Evolutionary conservation across 1,284 basidiomycete species (phyloP), one percentile per base, ranked within the genome.

Genomic region (Entoloma clypeatum): DNA sequence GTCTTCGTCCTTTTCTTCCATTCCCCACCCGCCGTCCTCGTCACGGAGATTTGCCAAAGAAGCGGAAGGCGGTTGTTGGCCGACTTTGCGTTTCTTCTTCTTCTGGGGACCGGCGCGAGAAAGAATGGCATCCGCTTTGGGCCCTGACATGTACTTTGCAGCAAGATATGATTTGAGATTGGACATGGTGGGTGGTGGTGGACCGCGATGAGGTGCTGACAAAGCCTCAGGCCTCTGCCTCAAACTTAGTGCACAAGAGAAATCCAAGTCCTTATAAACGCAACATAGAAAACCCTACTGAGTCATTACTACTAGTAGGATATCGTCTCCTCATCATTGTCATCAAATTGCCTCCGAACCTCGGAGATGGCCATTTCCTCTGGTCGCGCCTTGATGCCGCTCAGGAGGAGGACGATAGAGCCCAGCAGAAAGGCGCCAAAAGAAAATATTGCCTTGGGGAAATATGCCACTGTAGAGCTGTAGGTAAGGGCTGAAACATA

Each of bases 51-150:
- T 63, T 7, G 68, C 58, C 2, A 60, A 54, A 5, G 67, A 56
- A 3, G 65, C 46, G 36, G 63, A 53, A 5, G 64, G 44, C n/a
- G 60, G 42, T n/a, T 61, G 44, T 10, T 49, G 47, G 5, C 53
- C 55, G 21, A 63, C 65, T 61, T 85, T 89, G 36, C 79, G 75
- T 63, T 87, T 90, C 72, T 89, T 90, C 63, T 81, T 85, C 55
- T 76, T 75, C 39, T 76, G 68, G 0, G 74, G 72, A 2, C 71
- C 74, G 0, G 74, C 64, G 34, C 78, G 76, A 3, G 91, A 71
- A 3, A 98, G 75, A 50, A 99, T 97, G 10, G 92, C 93, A 53
- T 98, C 95, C 3, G 94, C 93, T 61, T 97, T 99, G 0, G 91
- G 84, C 0, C 95, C 95, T 5, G 93, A 88, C 90, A 98, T 96